Base-by-base conservation (phyloP, 768 basidiomycete species). In the Trametes gibbosa region DNA sequence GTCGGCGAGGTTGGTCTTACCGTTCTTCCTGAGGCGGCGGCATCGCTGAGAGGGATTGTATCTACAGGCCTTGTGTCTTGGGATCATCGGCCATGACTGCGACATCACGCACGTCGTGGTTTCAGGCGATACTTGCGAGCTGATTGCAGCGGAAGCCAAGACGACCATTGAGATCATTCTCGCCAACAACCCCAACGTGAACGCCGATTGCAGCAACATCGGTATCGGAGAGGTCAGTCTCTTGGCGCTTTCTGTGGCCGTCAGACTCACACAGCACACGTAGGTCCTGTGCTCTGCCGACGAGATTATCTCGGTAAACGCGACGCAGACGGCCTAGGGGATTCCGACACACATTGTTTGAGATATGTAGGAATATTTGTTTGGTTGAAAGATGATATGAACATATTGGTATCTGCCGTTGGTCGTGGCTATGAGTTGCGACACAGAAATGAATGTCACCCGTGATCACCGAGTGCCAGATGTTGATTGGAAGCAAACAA, bases 141-240 rank as follows among this genome's bases (percentile, higher is more conserved):
- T 45, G 29, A 79, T 89, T 53, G 70, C 78, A 2, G 47, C 56
- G 0, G 67, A 58, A 21, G 76, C 78, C 53, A 74, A 72, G 24
- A 80, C 86, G 54, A 66, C 77, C 48, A 59, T 75, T 61, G 74
- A 62, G 29, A 79, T 79, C n/a, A 72, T 90, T 19, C 68, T 76
- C 59, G 65, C 75, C 29, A 88, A 89, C 75, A 90, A 89, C 74
- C 86, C 83, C 2, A 85, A 89, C 65, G 68, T 89, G 56, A 73
- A 84, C 69, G 54, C 63, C 10, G 65, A 39, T 10, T 85, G 84
- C 72, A 69, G 68, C 35, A 86, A 86, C 73, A 76, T 88, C 50
- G 83, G 82, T 70, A 68, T 78, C 53, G 79, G 75, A 49, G 85
- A 88, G 79, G 87, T 87, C 65, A 21, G 51, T 34, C 29, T 4